Evolutionary conservation across 2,329 filamentous ascomycete species (phyloP), one percentile per base, ranked within the genome.

Genomic region (Cladophialophora carrionii): DNA sequence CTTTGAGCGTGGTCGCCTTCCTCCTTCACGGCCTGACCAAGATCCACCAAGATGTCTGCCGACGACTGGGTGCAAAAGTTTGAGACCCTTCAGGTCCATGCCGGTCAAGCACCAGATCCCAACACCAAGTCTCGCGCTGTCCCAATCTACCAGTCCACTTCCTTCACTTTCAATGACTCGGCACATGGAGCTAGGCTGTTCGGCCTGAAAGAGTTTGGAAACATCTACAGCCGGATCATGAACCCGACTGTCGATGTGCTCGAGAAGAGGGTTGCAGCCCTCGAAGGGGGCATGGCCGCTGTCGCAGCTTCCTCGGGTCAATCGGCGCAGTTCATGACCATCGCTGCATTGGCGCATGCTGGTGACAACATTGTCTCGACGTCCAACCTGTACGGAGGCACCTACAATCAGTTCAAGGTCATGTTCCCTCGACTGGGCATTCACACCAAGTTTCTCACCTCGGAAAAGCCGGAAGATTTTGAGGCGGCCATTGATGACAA

Each of bases 161-260:
- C 92, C 74, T 99, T 83, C 79, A 87, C 87, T 60, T 99, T 99
- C 86, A 90, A 98, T 86, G 91, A 98, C 82, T 96, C 92, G 58
- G 94, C 92, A 57, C 95, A 98, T 75, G 95, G 92, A 68, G 95
- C 95, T 62, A 88, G 92, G 77, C 88, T 99, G 49, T 99, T 99
- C 76, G 91, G 92, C 76, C 90, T 99, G 78, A 96, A 98, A 82
- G 92, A 98, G 80, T 90, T 91, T 74, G 95, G 93, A 79, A 98
- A 98, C 81, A 96, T 98, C 78, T 99, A 99, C 84, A 95, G 89
- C 77, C 91, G 95, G 70, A 92, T 99, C 73, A 92, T 91, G 90
- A 97, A 98, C 79, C 90, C 94, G 2, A 98, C 94, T 0, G 90
- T 94, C 71, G 94, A 96, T 78, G 94, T 98, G 31, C 94, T 99